Conservation (phyloP, 768 basidiomycete species). For the Lyophyllum shimeji region DNA sequence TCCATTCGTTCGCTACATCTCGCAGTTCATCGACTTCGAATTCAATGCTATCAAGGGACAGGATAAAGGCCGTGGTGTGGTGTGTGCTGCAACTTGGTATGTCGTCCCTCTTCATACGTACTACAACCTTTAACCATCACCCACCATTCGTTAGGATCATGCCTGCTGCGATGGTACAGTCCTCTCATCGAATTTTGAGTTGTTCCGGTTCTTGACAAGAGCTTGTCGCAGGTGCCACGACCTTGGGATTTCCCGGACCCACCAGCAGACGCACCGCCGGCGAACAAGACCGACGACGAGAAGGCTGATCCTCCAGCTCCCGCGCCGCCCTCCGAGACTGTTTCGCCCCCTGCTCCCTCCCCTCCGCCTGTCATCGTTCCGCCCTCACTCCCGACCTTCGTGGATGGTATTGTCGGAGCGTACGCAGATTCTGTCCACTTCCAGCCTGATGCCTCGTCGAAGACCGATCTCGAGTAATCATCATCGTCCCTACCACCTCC, state of each 20-base stretch:
- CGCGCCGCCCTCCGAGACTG: background rate
- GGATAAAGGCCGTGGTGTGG: constrained; percentile 73
- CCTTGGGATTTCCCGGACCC: constrained; percentile 74
- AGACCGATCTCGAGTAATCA: background rate
- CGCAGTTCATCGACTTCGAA: constrained; percentile 78
- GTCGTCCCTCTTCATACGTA: constrained; percentile 12
- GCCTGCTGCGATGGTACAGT: constrained; percentile 65
- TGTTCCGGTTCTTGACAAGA: background rate
- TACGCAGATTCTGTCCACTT: constrained; percentile 16
- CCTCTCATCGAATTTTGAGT: background rate
- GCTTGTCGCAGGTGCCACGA: constrained; percentile 52
- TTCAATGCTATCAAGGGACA: constrained; percentile 62
- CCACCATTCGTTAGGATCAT: constrained; percentile 53
- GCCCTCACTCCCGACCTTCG: constrained; percentile 3
- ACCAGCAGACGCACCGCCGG: constrained; percentile 15
- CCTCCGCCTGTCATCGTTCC: background rate
- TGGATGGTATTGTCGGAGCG: constrained; percentile 9
- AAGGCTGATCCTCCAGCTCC: background rate
- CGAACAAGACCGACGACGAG: constrained; percentile 7
- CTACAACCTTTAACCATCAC: background rate
- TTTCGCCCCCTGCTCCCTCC: background rate
- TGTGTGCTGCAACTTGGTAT: constrained; percentile 89
- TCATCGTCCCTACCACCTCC: too few relatives aligned
- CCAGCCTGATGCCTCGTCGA: constrained; percentile 1
- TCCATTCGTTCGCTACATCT: constrained; percentile 81